These are phyloP conservation scores for Gryganskiella cystojenkinii DNA, from an alignment of 192 early-diverging fungal species.

Conservation along the genomic window DNA sequence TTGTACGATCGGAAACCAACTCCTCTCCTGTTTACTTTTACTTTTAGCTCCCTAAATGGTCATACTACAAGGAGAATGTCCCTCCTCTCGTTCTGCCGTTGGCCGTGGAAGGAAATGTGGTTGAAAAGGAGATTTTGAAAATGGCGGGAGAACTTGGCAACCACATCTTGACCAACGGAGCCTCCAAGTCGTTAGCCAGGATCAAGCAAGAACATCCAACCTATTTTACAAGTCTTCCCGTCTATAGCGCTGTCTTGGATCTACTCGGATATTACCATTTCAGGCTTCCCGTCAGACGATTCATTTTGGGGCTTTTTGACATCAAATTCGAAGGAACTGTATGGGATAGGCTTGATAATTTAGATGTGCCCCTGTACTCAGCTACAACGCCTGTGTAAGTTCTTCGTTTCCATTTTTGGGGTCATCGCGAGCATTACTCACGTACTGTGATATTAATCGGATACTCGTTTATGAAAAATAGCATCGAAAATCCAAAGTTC, in stretches of 20 bases:
- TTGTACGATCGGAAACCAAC: no score
- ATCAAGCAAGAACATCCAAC: slow-evolving; percentile 68
- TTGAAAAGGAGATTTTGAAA: slow-evolving; percentile 74
- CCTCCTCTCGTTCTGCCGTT: slow-evolving; percentile 53
- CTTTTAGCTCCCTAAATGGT: slow-evolving; percentile 60
- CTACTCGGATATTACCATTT: slow-evolving; percentile 77
- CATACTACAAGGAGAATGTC: slow-evolving; percentile 37
- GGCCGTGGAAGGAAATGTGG: slow-evolving; percentile 29
- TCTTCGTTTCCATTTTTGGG: no score
- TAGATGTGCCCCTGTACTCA: neutral
- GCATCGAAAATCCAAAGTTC: no score
- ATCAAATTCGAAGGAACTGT: slow-evolving; percentile 62
- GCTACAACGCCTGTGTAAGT: no score
- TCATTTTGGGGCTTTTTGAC: slow-evolving; percentile 83
- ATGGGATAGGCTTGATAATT: slow-evolving; percentile 55
- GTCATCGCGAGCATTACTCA: no score
- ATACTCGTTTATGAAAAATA: no score
- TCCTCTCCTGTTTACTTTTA: neutral
- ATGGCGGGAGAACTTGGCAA: slow-evolving; percentile 83
- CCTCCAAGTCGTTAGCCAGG: slow-evolving; percentile 75
- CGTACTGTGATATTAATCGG: no score
- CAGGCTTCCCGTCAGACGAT: slow-evolving; percentile 75
- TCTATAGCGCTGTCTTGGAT: slow-evolving; percentile 72
- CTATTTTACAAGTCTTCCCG: slow-evolving; percentile 61
- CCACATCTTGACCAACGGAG: slow-evolving; percentile 83